Evolutionary conservation across 31 red algal genomes (phyloP).

Genomic region (Porphyra umbilicalis): DNA sequence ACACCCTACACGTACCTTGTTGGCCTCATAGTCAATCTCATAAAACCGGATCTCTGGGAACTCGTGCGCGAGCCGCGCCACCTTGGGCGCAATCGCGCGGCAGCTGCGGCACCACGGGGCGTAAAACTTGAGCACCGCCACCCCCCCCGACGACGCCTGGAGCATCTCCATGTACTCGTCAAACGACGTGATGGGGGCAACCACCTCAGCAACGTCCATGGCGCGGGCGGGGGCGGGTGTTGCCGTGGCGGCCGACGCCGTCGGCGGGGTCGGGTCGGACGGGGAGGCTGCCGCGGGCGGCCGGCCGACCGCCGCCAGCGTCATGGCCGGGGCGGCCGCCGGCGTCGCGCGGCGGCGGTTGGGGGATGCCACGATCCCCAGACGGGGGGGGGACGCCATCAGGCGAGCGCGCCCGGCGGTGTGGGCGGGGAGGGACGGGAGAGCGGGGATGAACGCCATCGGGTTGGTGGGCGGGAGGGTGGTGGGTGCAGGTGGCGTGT

Average conservation of each 20-base stretch:
- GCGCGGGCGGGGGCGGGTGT: not conserved
- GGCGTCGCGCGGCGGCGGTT: not conserved
- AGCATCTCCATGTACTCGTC: constrained; percentile 21
- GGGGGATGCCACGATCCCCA: not conserved
- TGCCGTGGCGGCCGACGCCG: not conserved
- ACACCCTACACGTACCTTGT: constrained; percentile 5
- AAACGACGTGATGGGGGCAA: constrained; percentile 12
- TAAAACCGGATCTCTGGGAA: constrained; percentile 30
- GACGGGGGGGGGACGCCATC: not conserved
- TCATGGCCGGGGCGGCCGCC: constrained; percentile 6
- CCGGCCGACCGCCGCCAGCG: not conserved
- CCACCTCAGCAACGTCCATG: constrained; percentile 5
- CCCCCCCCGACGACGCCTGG: not conserved
- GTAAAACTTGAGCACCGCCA: constrained; percentile 47
- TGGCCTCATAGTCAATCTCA: constrained; percentile 49
- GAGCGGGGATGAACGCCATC: not conserved
- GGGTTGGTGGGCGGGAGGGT: not conserved
- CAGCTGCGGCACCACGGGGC: constrained; percentile 67
- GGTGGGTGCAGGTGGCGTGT: too few relatives aligned
- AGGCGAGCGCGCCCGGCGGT: not conserved
- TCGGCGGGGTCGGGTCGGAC: not conserved
- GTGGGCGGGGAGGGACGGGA: not conserved
- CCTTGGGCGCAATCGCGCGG: constrained; percentile 28
- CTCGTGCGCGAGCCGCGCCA: constrained; percentile 33
- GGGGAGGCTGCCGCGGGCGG: not conserved